Base-by-base conservation (phyloP, 345 rosid species). In the Stellera chamaejasme region DNA sequence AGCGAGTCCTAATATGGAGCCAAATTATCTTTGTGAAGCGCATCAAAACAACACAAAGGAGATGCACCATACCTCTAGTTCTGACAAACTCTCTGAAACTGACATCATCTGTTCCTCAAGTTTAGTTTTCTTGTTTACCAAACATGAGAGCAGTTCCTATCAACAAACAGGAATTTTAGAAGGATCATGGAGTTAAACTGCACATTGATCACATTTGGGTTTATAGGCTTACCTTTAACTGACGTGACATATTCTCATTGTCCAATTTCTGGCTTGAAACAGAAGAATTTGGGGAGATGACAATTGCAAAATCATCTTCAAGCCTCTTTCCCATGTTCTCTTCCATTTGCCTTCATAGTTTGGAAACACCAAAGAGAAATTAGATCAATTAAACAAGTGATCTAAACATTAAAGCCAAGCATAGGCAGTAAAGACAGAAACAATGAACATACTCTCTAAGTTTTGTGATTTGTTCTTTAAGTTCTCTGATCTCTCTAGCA, bases 61-160 rank as follows among this genome's bases (percentile, higher is more conserved):
- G 2, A 32, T 32, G 39, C 9, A 32, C 39, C 9, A 43, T 78
- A 85, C 91, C 90, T 82, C 76, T 74, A 84, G 70, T 64, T 68
- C 59, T 27, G 43, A 57, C 44, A 87, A 56, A 55, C 74, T 72
- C 27, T 71, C 66, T 44, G 82, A 72, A 67, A 87, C 60, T 47
- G 69, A 73, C 68, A 43, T 45, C n/a, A 92, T 70, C 69, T 78
- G 82, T 61, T 72, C 79, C 70, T 86, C 90, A 48, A 81, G 59
- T 49, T 69, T 67, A 50, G 73, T 57, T 70, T 82, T 89, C 81
- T 59, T 84, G 16, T 73, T 82, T 66, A 72, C 52, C 70, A 89
- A 65, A 47, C 84, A 77, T 8, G 51, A 54, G 48, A 78, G 77
- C 64, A 70, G 77, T 56, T 79, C 90, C 97, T 89, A 66, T 54